Evolutionary conservation across 441 rosid species (phyloP), one percentile per base, ranked within the genome.

Genomic region (Euphorbia schlechtendalii): DNA sequence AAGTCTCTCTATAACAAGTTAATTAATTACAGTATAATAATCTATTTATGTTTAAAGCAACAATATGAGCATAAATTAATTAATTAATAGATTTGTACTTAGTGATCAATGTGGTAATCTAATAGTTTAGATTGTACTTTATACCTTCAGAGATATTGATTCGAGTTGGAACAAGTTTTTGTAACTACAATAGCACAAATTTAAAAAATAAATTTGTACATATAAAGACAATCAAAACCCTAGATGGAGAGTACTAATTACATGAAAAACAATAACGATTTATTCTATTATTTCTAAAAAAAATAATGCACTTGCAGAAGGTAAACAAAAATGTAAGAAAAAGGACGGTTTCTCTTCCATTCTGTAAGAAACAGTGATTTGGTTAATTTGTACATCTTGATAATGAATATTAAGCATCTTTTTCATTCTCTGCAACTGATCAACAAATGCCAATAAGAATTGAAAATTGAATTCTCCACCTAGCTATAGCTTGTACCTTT

Each of bases 401-500:
- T 52, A 32, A 8, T 18, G 51, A 46, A 46, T 4, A n/a, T 3
- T 27, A 11, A 25, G 41, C 32, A 65, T 41, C 18, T 40, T 38
- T 27, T 21, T 53, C 56, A 55, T 40, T 56, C 28, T 17, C 63
- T 56, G 56, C 55, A 56, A 41, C 14, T 17, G 43, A n/a, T 21
- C 12, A 55, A 56, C 7, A 56, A 25, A 14, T 0, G 14, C 25
- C n/a, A 4, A 18, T 21, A 66, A 54, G 41, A 54, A 32, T 2
- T 6, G 34, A 40, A 11, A 49, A 53, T 53, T 53, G 17, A 53
- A 21, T 53, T 11, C 30, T 13, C 0, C 11, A 53, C 2, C 14
- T 32, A 32, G 34, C 34, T 32, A 32, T 53, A 53, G 56, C 56
- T 53, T 22, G 28, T 22, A 53, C 56, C 28, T 38, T 4, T 38